Percentiles rank a stretch among this genome's conserved stretches.
Evolutionary conservation across 495 filamentous ascomycete species (phyloP).

Genomic region (Aspergillus funiculosus): DNA sequence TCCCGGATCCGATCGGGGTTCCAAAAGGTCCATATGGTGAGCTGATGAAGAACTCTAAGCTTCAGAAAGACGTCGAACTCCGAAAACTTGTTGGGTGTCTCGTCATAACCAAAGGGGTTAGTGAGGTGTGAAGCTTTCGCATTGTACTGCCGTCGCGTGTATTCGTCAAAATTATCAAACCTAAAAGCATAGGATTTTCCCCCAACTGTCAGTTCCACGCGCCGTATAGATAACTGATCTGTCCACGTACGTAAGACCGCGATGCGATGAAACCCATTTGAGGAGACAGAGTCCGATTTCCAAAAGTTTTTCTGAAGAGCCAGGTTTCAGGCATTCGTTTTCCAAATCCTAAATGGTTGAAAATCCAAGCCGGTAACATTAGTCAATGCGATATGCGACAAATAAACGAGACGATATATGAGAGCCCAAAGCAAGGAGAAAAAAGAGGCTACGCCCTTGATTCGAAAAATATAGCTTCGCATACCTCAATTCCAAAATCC

Average conservation of each 20-base stretch:
- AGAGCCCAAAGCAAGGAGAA: background rate
- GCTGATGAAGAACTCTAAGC: constrained; percentile 82
- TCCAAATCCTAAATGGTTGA: constrained; percentile 68
- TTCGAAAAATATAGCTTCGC: constrained; percentile 14
- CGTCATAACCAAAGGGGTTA: constrained; percentile 83
- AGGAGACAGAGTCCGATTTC: constrained; percentile 84
- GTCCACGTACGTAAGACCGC: constrained; percentile 72
- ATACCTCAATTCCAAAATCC: constrained; percentile 78
- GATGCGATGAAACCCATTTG: constrained; percentile 90
- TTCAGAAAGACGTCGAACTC: constrained; percentile 82
- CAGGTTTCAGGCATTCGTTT: constrained; percentile 73
- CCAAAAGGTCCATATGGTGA: constrained; percentile 85
- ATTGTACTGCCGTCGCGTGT: constrained; percentile 83
- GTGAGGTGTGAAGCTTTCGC: constrained; percentile 65
- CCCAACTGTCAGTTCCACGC: constrained; percentile 1
- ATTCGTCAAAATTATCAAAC: constrained; percentile 86
- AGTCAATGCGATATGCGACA: constrained; percentile 2
- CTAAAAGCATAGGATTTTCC: constrained; percentile 40
- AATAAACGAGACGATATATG: background rate
- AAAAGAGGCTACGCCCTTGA: background rate
- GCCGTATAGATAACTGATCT: background rate
- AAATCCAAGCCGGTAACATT: constrained; percentile 16
- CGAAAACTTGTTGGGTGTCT: constrained; percentile 63
- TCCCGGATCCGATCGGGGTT: constrained; percentile 81
- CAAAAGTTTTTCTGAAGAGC: constrained; percentile 62